Evolutionary conservation across 2,329 filamentous ascomycete species (phyloP), one percentile per base, ranked within the genome.

Genomic region (Cladosporium sphaerospermum): DNA sequence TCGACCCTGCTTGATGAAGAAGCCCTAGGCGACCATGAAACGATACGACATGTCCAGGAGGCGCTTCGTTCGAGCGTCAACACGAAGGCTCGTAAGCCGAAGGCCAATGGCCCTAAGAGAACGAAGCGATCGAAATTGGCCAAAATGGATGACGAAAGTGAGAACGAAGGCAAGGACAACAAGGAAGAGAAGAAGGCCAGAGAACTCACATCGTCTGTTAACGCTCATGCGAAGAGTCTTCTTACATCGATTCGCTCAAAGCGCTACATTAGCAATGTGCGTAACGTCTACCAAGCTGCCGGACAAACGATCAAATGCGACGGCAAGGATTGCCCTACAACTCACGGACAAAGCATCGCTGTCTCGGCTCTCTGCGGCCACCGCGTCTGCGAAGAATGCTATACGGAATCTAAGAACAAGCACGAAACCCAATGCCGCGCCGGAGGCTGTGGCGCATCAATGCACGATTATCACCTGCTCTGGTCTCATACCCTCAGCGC

Each of bases 291-390:
- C 34, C 6, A 48, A 6, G 9, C 34, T 16, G 5, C 32, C 2
- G 11, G 9, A 9, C 16, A 6, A 42, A 11, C 36, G 9, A 8
- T 16, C 6, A 23, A 18, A 4, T 53, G 51, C n/a, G 43, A 53
- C 36, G 16, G 36, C 8, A 11, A 16, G 16, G 2, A 7, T 5
- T 53, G 51, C 14, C 14, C 13, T 8, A 11, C 14, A 3, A 11
- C 33, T 8, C 32, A 41, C n/a, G 31, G 28, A 18, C 34, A 45
- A 3, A 16, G 28, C 14, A 28, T 36, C n/a, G 64, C 59, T 2
- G 61, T 81, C 4, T 69, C 79, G 9, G 70, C 71, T 0, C 67
- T 67, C 5, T 82, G 79, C 56, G 79, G 79, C 0, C 80, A 83
- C 59, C 56, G 70, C 1, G 59, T 77, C n/a, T 82, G 79, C 61